These are phyloP conservation scores for Litsea cubeba DNA, from an alignment of 164 flowering plant species.

Conservation along the genomic window DNA sequence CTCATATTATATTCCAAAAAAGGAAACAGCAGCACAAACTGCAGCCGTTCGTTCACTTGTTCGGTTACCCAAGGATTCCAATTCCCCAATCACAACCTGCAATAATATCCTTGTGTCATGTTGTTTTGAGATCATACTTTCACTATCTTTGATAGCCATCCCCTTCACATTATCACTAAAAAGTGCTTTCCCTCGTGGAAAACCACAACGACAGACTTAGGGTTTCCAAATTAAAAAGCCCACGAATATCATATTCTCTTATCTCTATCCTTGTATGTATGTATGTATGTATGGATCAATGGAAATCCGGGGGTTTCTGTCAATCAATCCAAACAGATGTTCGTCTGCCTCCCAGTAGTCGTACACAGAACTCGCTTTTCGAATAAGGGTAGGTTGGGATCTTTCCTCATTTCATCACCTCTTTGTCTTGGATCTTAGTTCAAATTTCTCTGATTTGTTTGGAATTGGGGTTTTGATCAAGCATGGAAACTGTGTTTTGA, in stretches of 20 bases:
- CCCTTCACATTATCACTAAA: too few species aligned
- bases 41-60: too few species aligned
- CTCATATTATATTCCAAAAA: too few species aligned
- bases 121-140: too few species aligned
- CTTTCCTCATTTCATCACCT: background rate
- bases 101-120: too few species aligned
- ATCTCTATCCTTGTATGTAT: background rate
- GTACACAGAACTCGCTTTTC: conserved; percentile 11
- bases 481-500: background rate
- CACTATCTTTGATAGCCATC: too few species aligned
- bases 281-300: conserved; percentile 22
- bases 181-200: background rate
- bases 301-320: conserved; percentile 23
- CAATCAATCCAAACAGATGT: conserved; percentile 17
- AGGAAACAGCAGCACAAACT: too few species aligned
- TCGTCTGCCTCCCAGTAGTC: conserved; percentile 6
- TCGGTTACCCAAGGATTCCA: too few species aligned
- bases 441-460: background rate
- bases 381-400: conserved; percentile 20
- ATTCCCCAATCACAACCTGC: too few species aligned
- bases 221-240: background rate
- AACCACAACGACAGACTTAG: background rate
- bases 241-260: too few species aligned
- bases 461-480: background rate
- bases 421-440: background rate